A percentile compares a stretch with the other conserved stretches of the same genome.
Evolutionary conservation across 352 stramenopile species (phyloP).

Genomic region (Phytophthora colocasiae): DNA sequence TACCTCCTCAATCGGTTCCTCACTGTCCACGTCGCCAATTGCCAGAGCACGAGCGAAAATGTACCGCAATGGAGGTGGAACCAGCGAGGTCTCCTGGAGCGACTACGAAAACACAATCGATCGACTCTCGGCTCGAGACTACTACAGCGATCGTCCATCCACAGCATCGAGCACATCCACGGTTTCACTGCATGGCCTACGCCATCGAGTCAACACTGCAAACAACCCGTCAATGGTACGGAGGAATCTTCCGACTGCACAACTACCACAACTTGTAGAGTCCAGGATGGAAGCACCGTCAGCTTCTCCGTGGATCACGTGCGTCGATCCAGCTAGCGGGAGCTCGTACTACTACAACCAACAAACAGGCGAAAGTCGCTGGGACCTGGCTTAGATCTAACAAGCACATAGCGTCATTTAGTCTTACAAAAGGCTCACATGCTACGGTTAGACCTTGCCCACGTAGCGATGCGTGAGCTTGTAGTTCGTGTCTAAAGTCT

Average conservation of each 20-base stretch:
- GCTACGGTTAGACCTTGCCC: slow-evolving; percentile 76
- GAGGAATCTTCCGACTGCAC: slow-evolving; percentile 12
- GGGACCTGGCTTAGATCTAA: slow-evolving; percentile 43
- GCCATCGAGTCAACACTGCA: slow-evolving; percentile 15
- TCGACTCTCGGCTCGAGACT: slow-evolving; percentile 26
- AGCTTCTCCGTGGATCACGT: slow-evolving; percentile 59
- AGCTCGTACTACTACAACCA: slow-evolving; percentile 82
- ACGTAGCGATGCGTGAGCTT: slow-evolving; percentile 88
- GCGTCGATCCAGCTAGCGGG: slow-evolving; percentile 58
- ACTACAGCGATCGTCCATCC: slow-evolving; percentile 38
- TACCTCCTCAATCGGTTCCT: slow-evolving; percentile 51
- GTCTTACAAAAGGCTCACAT: slow-evolving; percentile 37
- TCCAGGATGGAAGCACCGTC: slow-evolving; percentile 8
- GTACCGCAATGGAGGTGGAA: slow-evolving; percentile 45
- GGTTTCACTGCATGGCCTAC: slow-evolving; percentile 31
- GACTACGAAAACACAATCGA: slow-evolving; percentile 41
- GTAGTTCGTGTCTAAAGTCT: slow-evolving; percentile 85
- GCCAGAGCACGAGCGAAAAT: slow-evolving; percentile 21
- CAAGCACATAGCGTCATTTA: slow-evolving; percentile 25
- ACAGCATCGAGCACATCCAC: slow-evolving; percentile 39
- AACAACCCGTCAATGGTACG: slow-evolving; percentile 17
- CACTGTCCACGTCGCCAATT: slow-evolving; percentile 50
- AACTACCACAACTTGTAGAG: slow-evolving; percentile 10
- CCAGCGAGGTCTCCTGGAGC: slow-evolving; percentile 42
- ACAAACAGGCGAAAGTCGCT: slow-evolving; percentile 74